phyloP scores from a whole-genome alignment of 1,139 yeast species.

The Kluyveromyces sp. region DNA sequence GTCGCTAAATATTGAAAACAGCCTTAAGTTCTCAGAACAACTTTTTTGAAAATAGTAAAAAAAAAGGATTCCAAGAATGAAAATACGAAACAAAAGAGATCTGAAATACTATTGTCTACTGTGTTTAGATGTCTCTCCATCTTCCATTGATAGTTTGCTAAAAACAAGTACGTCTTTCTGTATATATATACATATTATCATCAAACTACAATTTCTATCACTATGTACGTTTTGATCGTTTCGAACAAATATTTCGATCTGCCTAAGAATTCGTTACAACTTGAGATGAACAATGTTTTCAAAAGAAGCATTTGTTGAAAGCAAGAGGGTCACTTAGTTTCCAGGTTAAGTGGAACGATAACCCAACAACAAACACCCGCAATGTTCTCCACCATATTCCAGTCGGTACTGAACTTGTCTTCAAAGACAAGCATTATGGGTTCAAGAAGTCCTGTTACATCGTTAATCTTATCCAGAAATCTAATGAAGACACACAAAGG shows the following conservation, averaged over 20 bases:
- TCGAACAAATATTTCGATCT: not conserved
- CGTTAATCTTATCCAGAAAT: constrained; percentile 23
- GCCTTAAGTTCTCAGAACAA: not conserved
- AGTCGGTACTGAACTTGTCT: not conserved
- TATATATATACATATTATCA: not conserved
- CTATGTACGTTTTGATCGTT: not conserved
- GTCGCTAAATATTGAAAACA: too few species aligned
- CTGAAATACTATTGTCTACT: not conserved
- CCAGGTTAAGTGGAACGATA: not conserved
- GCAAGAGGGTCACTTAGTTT: not conserved
- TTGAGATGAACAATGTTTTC: too few species aligned
- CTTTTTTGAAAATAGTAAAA: not conserved
- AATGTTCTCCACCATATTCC: not conserved
- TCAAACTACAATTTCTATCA: not conserved
- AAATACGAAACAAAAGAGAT: too few species aligned
- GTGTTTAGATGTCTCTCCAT: not conserved
- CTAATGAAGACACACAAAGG: constrained; percentile 37
- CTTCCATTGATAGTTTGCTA: not conserved
- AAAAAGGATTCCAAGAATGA: too few species aligned
- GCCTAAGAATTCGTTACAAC: too few species aligned
- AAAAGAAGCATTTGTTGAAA: too few species aligned
- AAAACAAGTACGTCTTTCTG: not conserved
- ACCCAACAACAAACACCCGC: not conserved
- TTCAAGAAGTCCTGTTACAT: not conserved
- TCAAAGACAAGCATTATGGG: not conserved